A percentile compares a stretch with the other conserved stretches of the same genome.
These are phyloP conservation scores for Geotrichum klebahnii DNA, from an alignment of 1,139 yeast species.

Conservation along the genomic window DNA sequence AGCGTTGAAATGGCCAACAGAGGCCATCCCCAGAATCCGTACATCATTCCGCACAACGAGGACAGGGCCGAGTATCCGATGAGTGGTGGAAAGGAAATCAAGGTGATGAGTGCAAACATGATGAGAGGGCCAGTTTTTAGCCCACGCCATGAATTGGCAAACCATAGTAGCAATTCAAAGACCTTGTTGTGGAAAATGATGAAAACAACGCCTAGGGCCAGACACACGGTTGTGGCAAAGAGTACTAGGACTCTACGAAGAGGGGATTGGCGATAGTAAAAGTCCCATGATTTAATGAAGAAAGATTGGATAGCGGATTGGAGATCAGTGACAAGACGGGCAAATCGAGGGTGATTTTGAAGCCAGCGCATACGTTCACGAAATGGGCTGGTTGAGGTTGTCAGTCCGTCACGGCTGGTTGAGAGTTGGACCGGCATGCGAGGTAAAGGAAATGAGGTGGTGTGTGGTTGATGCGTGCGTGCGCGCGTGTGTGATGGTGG, in stretches of 20 bases:
- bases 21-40: conserved; percentile 82
- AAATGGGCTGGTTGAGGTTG: neutral
- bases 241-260: conserved; percentile 13
- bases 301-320: neutral
- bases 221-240: too few species aligned
- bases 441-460: too few species aligned
- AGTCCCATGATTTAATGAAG: neutral
- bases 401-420: conserved; percentile 5
- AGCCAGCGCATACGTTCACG: conserved; percentile 3
- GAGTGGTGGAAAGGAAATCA: conserved; percentile 78
- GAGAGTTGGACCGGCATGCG: conserved; percentile 16
- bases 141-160: conserved; percentile 49
- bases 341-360: conserved; percentile 5
- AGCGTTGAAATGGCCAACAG: conserved; percentile 68
- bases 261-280: conserved; percentile 6
- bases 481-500: too few species aligned
- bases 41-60: conserved; percentile 75
- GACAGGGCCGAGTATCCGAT: conserved; percentile 74
- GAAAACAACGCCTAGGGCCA: too few species aligned
- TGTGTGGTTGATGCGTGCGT: too few species aligned
- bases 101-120: conserved; percentile 48
- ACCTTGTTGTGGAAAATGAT: conserved; percentile 50
- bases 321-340: neutral
- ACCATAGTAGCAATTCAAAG: conserved; percentile 43
- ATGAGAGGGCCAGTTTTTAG: conserved; percentile 51